phyloP scores from a whole-genome alignment of 805 yeast genomes.

The Sugiyamaella lignohabitans region DNA sequence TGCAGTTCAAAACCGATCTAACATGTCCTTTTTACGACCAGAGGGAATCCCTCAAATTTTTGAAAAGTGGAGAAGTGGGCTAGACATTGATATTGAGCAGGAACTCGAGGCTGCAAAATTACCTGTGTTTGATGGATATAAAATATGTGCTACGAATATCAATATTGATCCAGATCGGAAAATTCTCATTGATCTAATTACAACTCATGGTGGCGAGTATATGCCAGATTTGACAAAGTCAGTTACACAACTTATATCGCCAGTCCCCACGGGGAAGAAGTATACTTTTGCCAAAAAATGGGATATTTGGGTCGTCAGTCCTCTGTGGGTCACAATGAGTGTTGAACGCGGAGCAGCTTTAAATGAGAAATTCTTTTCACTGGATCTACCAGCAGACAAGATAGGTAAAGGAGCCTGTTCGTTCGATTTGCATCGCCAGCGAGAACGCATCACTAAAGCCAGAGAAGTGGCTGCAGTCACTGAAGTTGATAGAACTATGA shows the following conservation, averaged over 20 bases:
- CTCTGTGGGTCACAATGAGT: slow-evolving; percentile 41
- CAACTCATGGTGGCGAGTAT: slow-evolving; percentile 32
- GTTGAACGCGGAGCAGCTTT: slow-evolving; percentile 37
- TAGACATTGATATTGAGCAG: slow-evolving; percentile 30
- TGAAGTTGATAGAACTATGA: slow-evolving; percentile 3
- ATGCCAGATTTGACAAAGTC: slow-evolving; percentile 24
- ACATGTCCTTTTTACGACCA: slow-evolving; percentile 50
- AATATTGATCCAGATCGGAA: slow-evolving; percentile 24
- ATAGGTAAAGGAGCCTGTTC: slow-evolving; percentile 32
- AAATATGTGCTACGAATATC: slow-evolving; percentile 36
- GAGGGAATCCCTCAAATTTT: slow-evolving; percentile 41
- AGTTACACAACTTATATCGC: slow-evolving; percentile 27
- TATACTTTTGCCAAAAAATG: slow-evolving; percentile 35
- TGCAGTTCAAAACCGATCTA: slow-evolving; percentile 40
- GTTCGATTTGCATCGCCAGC: background rate
- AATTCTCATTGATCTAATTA: slow-evolving; percentile 24
- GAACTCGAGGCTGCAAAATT: slow-evolving; percentile 23
- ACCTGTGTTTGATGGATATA: slow-evolving; percentile 28
- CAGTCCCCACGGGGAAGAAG: slow-evolving; percentile 17
- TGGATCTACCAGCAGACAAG: slow-evolving; percentile 24
- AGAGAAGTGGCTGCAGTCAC: background rate
- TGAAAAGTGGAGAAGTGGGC: slow-evolving; percentile 49
- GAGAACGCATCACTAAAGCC: background rate
- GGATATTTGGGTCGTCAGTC: slow-evolving; percentile 37
- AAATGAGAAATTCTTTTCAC: slow-evolving; percentile 33